Evolutionary conservation across 495 filamentous ascomycete genomes (phyloP), one percentile per base, ranked within the genome.

Genomic region (Aspergillus olivimuriae): DNA sequence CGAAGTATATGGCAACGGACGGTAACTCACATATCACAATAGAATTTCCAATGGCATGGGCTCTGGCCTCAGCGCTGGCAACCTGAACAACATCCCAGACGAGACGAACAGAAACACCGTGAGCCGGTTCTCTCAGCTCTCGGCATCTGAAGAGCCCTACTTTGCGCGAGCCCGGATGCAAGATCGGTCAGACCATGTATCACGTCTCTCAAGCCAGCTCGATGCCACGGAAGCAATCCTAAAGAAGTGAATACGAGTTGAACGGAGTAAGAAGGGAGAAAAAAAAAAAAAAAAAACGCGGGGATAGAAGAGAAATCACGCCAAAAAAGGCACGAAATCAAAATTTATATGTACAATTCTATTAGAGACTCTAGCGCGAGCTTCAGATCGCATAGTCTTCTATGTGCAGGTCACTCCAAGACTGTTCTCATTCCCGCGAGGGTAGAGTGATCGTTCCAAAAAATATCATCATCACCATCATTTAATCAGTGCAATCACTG

Each of bases 141-240:
- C 62, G 10, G 55, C 63, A n/a, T 49, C 62, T 2, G 66, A 70
- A 18, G 56, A 55, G 8, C 64, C 66, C 14, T 70, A 70, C 52
- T 70, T 61, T 50, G 61, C 57, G 15, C 54, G 55, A 3, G 61
- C 60, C 24, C 55, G 60, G 17, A 62, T 66, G 45, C 46, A 34
- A 30, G 63, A 65, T 9, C 60, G 66, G 24, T 60, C 61, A 6
- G 50, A 57, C 20, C 66, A 70, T 24, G 38, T 61, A 23, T 53
- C 32, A 15, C 51, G 60, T 12, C 54, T 70, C 3, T 61, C 62
- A 36, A 65, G 39, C 23, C 62, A 70, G 42, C 52, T 66, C 32
- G 52, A 60, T 26, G 61, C 53, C 17, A 49, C 63, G 45, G 64
- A 70, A 28, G 44, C 62, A 30, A 60, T 68, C 28, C 16, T 70